Conservation (phyloP, 2,329 filamentous ascomycete species). For the Phialemoniopsis sp. region DNA sequence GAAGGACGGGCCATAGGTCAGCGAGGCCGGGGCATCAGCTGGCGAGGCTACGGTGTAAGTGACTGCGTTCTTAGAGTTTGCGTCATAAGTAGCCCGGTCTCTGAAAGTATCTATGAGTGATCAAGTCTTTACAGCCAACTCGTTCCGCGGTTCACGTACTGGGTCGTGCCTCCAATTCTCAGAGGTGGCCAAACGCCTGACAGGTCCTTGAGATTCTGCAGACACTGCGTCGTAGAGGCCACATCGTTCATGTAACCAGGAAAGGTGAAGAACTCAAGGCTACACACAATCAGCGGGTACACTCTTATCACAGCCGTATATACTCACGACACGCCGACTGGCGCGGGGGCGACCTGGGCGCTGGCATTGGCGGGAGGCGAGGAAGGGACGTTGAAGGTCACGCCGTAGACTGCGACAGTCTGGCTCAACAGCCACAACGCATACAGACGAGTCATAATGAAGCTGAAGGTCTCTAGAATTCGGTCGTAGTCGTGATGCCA, state of each 20-base stretch:
- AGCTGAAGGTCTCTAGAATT: too few relatives aligned
- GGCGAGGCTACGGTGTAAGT: conserved; percentile 38
- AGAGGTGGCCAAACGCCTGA: conserved; percentile 43
- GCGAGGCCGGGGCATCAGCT: conserved; percentile 34
- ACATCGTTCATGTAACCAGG: conserved; percentile 44
- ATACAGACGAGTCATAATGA: too few relatives aligned
- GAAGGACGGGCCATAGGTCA: conserved; percentile 45
- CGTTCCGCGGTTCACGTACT: too few relatives aligned
- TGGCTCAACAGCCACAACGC: too few relatives aligned
- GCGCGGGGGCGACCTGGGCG: too few relatives aligned
- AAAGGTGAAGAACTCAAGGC: conserved; percentile 47
- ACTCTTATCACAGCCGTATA: too few relatives aligned
- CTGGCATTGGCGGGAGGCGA: too few relatives aligned
- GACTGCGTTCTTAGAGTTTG: conserved; percentile 32
- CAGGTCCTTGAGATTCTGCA: conserved; percentile 39
- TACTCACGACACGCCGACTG: too few relatives aligned
- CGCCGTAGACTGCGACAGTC: too few relatives aligned
- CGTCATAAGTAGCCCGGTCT: conserved; percentile 43
- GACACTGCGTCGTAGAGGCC: conserved; percentile 36
- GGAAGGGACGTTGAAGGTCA: too few relatives aligned
- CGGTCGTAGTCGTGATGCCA: too few relatives aligned
- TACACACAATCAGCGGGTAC: conserved; percentile 9
- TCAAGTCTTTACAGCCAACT: too few relatives aligned
- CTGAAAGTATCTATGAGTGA: conserved; percentile 17
- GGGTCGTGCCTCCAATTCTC: conserved; percentile 47